phyloP scores from a whole-genome alignment of 1,284 basidiomycete genomes.

The Marasmius tenuissimus region DNA sequence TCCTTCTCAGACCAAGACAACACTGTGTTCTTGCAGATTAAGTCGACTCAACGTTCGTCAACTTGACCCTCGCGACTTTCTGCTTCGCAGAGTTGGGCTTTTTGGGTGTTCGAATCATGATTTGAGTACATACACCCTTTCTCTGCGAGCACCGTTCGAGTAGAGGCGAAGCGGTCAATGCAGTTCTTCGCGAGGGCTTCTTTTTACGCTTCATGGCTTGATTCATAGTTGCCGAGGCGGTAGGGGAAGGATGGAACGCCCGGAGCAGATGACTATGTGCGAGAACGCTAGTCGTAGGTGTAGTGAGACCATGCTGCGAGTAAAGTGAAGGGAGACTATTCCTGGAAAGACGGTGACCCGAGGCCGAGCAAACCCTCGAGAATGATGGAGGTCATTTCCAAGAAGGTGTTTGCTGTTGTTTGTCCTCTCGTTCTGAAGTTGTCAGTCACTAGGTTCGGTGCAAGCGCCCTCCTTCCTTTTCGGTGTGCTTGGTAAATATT shows the following conservation, averaged over 20 bases:
- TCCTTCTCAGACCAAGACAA: constrained; percentile 92
- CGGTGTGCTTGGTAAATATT: too few species aligned
- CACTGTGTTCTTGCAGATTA: constrained; percentile 97
- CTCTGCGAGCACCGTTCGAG: constrained; percentile 79
- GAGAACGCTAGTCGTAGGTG: neutral
- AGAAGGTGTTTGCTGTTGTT: neutral
- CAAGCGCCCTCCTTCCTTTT: too few species aligned
- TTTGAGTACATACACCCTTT: constrained; percentile 86
- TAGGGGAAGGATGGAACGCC: constrained; percentile 66
- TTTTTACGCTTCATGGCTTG: constrained; percentile 71
- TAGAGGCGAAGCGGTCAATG: constrained; percentile 72
- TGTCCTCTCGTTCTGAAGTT: neutral
- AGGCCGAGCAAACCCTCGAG: neutral
- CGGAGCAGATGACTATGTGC: constrained; percentile 27
- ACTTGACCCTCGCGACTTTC: constrained; percentile 93
- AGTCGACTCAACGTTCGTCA: constrained; percentile 89
- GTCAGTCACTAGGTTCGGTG: too few species aligned
- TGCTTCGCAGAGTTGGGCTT: constrained; percentile 99
- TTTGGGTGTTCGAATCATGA: constrained; percentile 89
- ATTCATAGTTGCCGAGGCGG: constrained; percentile 71
- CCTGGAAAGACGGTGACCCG: neutral
- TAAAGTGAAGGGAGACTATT: neutral
- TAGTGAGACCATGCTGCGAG: neutral
- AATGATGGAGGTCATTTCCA: constrained; percentile 4
- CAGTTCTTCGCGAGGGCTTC: constrained; percentile 47